Base-by-base conservation (phyloP, 306 rosid species). In the Hippophae gyantsensis region DNA sequence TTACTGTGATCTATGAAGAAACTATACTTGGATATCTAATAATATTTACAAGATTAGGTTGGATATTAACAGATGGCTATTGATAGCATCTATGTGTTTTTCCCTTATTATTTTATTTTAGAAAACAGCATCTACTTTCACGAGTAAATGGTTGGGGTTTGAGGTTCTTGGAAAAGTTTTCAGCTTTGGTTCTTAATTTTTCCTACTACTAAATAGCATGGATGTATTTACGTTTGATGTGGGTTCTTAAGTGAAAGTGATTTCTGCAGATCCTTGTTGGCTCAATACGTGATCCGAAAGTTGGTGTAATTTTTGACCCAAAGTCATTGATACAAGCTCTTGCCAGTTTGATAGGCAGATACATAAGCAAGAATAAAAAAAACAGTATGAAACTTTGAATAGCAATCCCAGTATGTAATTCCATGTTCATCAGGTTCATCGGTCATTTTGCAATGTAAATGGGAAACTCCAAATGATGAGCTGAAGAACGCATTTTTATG, bases 271-370 rank as follows among this genome's bases (percentile, higher is more conserved):
- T 87, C 56, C 63, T 65, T 9, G 89, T 83, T 41, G 82, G 87
- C 56, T 87, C 96, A 55, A 38, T 79, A 60, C 74, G 43, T 56
- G 97, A 90, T 74, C 85, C 87, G 14, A 81, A 79, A 72, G 85
- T 83, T 55, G 97, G 97, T 62, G 69, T 82, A 53, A 72, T 78
- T 45, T 90, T 82, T 74, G 89, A 90, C 27, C 86, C 95, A 0
- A 81, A 74, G 73, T 84, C 86, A 1, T 76, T 90, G 66, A 90
- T 87, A 64, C 72, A 74, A 67, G 78, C 90, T 56, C 82, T 86
- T 13, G 83, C 80, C 6, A 67, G 70, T 57, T 61, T 86, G 79
- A 69, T 82, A 41, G 78, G 79, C 66, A 77, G 72, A 79, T 61
- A 59, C 60, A 58, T 63, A 62, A 75, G 75, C 64, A 58, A 68